A percentile compares a stretch with the other conserved stretches of the same genome.
Evolutionary conservation across 2,329 filamentous ascomycete species (phyloP).

Genomic region (Parastagonospora avenae): DNA sequence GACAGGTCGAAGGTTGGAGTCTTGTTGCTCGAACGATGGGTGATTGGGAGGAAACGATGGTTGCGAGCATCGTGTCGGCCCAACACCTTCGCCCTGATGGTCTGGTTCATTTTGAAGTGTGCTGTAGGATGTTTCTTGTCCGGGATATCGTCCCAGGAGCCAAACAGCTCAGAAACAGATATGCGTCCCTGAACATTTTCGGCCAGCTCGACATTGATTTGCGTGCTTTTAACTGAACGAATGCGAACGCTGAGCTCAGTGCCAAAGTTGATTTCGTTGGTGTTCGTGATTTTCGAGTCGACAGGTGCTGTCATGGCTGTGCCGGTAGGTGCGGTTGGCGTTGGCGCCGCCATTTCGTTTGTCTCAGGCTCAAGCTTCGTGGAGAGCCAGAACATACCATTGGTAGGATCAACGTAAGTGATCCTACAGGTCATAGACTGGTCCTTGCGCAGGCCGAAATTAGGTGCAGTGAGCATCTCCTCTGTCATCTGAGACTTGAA

Average conservation of each 20-base stretch:
- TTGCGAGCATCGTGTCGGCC: slow-evolving; percentile 89
- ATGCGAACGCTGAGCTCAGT: slow-evolving; percentile 77
- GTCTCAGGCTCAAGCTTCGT: slow-evolving; percentile 58
- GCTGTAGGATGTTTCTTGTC: slow-evolving; percentile 81
- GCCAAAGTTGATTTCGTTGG: slow-evolving; percentile 77
- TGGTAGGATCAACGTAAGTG: slow-evolving; percentile 71
- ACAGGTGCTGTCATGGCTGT: slow-evolving; percentile 63
- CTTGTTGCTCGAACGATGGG: slow-evolving; percentile 79
- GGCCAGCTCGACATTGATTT: slow-evolving; percentile 87
- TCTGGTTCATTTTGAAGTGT: slow-evolving; percentile 72
- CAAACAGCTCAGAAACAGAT: slow-evolving; percentile 88
- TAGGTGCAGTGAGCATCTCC: slow-evolving; percentile 69
- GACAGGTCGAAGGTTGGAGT: slow-evolving; percentile 81
- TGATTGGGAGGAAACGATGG: slow-evolving; percentile 89
- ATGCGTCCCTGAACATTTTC: slow-evolving; percentile 92
- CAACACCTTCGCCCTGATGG: slow-evolving; percentile 76
- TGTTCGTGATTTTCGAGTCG: slow-evolving; percentile 66
- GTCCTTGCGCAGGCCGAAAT: slow-evolving; percentile 78
- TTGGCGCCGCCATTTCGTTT: slow-evolving; percentile 37
- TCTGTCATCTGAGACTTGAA: slow-evolving; percentile 77
- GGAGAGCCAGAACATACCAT: slow-evolving; percentile 71
- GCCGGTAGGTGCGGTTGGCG: slow-evolving; percentile 35
- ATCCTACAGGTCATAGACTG: slow-evolving; percentile 78
- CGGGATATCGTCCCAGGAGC: slow-evolving; percentile 83
- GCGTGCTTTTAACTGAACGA: slow-evolving; percentile 84